phyloP scores from a whole-genome alignment of 441 rosid species.

The Omphalea diandra region DNA sequence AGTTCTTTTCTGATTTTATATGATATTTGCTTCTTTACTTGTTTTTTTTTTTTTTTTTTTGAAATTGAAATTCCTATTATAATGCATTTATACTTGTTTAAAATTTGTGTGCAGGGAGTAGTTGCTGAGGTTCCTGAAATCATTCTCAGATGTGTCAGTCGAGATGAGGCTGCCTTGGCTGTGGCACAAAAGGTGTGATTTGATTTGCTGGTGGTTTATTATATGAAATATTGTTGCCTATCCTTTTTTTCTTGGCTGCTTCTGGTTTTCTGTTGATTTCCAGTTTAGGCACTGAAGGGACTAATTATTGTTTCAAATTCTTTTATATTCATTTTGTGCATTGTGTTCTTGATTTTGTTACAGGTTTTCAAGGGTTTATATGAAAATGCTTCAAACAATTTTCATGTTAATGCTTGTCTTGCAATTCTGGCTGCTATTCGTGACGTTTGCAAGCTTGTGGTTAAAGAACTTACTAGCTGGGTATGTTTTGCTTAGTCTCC shows the following conservation, averaged over 20 bases:
- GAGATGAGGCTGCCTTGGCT: constrained; percentile 98
- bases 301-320: not conserved
- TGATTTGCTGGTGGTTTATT: not conserved
- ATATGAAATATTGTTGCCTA: constrained; percentile 7
- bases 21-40: too few relatives aligned
- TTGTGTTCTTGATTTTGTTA: constrained; percentile 11
- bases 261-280: constrained; percentile 9
- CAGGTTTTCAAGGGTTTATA: constrained; percentile 92
- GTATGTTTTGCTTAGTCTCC: constrained; percentile 41
- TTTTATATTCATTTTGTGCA: not conserved
- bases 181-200: constrained; percentile 82
- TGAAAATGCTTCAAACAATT: constrained; percentile 79
- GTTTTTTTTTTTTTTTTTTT: not conserved
- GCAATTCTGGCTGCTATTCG: constrained; percentile 90
- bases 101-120: constrained; percentile 52
- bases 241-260: not conserved
- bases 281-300: not conserved
- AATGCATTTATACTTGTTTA: not conserved
- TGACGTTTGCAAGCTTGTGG: constrained; percentile 95
- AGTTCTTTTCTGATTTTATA: not conserved
- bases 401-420: constrained; percentile 75
- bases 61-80: not conserved
- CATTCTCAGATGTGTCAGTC: constrained; percentile 87
- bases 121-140: constrained; percentile 95
- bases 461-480: constrained; percentile 98